phyloP scores from a whole-genome alignment of 2,329 filamentous ascomycete species.

The Fusarium solani-melongenae region DNA sequence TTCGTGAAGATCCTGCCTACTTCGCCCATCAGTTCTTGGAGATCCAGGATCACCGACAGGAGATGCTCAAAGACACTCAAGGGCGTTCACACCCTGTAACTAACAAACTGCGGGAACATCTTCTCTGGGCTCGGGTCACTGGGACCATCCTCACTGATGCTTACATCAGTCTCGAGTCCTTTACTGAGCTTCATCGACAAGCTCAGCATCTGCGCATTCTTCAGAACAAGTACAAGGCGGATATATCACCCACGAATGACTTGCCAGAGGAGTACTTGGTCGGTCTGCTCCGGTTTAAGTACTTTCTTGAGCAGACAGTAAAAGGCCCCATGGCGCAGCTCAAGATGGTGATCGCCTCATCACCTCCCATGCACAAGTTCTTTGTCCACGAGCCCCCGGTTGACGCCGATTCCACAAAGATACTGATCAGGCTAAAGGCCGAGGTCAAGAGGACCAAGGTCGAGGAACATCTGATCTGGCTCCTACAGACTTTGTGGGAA shows the following conservation, averaged over 20 bases:
- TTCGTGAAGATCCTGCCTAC: conserved; percentile 70
- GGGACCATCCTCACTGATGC: conserved; percentile 46
- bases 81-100: conserved; percentile 44
- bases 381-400: conserved; percentile 46
- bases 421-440: too few relatives aligned
- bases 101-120: conserved; percentile 4
- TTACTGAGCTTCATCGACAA: conserved; percentile 51
- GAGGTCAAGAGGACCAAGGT: conserved; percentile 34
- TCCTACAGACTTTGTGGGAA: conserved; percentile 53
- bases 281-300: conserved; percentile 54
- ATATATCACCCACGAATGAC: conserved; percentile 45
- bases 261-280: conserved; percentile 49
- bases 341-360: conserved; percentile 42
- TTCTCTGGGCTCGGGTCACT: conserved; percentile 55
- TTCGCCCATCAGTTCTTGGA: conserved; percentile 59
- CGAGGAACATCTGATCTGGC: conserved; percentile 48
- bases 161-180: conserved; percentile 51
- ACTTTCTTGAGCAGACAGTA: conserved; percentile 48
- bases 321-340: conserved; percentile 47
- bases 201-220: conserved; percentile 42
- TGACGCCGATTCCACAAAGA: conserved; percentile 25
- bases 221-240: conserved; percentile 45
- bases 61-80: conserved; percentile 54
- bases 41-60: conserved; percentile 55
- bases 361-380: conserved; percentile 53